phyloP scores from a whole-genome alignment of 371 early-diverging fungal genomes.

The Funneliformis caledonium region DNA sequence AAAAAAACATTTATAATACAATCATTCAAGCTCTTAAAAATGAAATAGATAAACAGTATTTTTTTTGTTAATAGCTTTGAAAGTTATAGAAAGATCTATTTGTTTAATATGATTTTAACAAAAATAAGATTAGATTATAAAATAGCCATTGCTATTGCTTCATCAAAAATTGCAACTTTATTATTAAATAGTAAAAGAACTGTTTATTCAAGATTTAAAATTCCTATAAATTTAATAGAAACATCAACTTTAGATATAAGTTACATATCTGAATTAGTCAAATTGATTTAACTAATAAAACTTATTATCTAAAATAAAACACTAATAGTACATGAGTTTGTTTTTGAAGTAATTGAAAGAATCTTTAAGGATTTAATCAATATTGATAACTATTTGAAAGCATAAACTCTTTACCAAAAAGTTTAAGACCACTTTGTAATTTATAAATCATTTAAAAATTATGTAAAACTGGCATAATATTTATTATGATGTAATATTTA shows the following conservation, averaged over 20 bases:
- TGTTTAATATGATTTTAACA: slow-evolving; percentile 38
- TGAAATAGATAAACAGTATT: background rate
- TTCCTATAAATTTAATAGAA: slow-evolving; percentile 40
- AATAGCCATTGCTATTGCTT: slow-evolving; percentile 42
- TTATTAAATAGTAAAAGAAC: slow-evolving; percentile 41
- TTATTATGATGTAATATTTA: too few relatives aligned
- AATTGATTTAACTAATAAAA: slow-evolving; percentile 25
- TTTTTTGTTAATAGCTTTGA: slow-evolving; percentile 44
- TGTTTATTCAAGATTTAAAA: slow-evolving; percentile 45
- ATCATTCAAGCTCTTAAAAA: slow-evolving; percentile 22
- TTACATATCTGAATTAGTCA: slow-evolving; percentile 11
- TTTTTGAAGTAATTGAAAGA: slow-evolving; percentile 43
- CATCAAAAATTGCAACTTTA: background rate
- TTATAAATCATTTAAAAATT: too few relatives aligned
- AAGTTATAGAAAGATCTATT: slow-evolving; percentile 39
- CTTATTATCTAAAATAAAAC: slow-evolving; percentile 50
- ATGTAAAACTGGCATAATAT: too few relatives aligned
- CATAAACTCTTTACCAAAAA: too few relatives aligned
- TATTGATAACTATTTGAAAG: slow-evolving; percentile 1
- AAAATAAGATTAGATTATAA: slow-evolving; percentile 7
- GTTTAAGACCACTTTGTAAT: too few relatives aligned
- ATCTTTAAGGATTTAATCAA: slow-evolving; percentile 40
- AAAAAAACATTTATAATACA: slow-evolving; percentile 14
- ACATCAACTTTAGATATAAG: slow-evolving; percentile 39
- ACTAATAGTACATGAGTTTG: slow-evolving; percentile 42